Percentiles rank a stretch among this genome's conserved stretches.
Evolutionary conservation across 768 basidiomycete genomes (phyloP).

Genomic region (Hypholoma fasciculare): DNA sequence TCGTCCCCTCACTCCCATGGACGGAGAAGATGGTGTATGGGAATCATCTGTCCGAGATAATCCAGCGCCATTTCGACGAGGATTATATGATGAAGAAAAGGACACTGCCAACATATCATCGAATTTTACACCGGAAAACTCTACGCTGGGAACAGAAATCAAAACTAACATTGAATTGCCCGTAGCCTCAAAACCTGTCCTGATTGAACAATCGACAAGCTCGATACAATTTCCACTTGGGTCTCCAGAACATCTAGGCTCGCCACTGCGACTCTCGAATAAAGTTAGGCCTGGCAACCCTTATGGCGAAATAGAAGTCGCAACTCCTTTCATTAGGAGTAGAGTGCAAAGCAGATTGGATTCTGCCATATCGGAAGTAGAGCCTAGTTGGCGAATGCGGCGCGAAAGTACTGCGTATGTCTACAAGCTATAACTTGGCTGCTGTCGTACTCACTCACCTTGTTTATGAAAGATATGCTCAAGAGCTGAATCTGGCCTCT

Average conservation of each 20-base stretch:
- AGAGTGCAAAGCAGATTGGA: constrained; percentile 81
- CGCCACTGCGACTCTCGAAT: constrained; percentile 47
- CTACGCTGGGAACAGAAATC: constrained; percentile 40
- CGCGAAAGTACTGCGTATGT: constrained; percentile 89
- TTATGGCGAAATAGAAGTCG: constrained; percentile 69
- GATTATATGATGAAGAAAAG: constrained; percentile 76
- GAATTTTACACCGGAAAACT: constrained; percentile 44
- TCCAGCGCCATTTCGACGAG: constrained; percentile 74
- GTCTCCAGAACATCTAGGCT: constrained; percentile 73
- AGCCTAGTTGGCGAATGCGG: constrained; percentile 84
- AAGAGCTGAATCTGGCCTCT: constrained; percentile 82
- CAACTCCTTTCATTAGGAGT: constrained; percentile 82
- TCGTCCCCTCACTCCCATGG: constrained; percentile 49
- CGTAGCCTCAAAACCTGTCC: constrained; percentile 44
- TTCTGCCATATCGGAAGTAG: constrained; percentile 42
- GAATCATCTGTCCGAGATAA: constrained; percentile 48
- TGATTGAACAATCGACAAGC: constrained; percentile 54
- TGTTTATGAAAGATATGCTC: constrained; percentile 59
- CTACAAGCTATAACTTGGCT: not conserved
- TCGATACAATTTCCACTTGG: constrained; percentile 81
- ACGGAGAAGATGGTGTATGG: constrained; percentile 45
- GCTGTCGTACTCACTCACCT: constrained; percentile 5
- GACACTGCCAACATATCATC: constrained; percentile 44
- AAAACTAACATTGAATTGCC: constrained; percentile 64
- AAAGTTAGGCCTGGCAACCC: constrained; percentile 64